Evolutionary conservation across 805 yeast genomes (phyloP), one percentile per base, ranked within the genome.

Genomic region (Starmerella floricola): DNA sequence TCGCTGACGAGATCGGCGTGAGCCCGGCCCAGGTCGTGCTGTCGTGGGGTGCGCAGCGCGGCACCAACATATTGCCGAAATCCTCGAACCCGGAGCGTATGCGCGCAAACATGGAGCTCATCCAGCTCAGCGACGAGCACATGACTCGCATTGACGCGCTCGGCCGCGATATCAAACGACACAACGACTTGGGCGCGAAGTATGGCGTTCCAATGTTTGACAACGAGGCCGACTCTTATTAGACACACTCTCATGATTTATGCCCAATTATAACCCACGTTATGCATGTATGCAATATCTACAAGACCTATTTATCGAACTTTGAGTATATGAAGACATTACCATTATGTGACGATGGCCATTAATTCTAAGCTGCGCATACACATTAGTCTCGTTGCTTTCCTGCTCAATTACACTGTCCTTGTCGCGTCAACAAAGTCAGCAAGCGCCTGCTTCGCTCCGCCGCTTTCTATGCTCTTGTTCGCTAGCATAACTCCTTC

Each of bases 401-500:
- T 23, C 10, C 26, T 8, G 10, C 26, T 32, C 16, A 30, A 12
- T 32, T 18, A 32, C 13, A 32, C n/a, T 18, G 12, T 31, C 10
- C 15, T 18, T 19, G 18, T 19, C 6, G 36, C 21, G 15, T 8
- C 30, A 3, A 42, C 40, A n/a, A 50, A 50, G 19, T 37, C 15
- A 2, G 71, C 65, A 31, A 91, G 65, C 0, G 87, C 74, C 34
- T 57, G 42, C 42, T 68, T 59, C 1, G 97, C 95, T 4, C 65
- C 54, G 0, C 96, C 95, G 1, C 73, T 65, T 6, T 56, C 55
- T 26, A 91, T 80, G 33, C 91, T 70, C 28, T 69, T 61, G 49
- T 76, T 71, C 1, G 97, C 97, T 18, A 76, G 55, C 41, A 62
- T 65, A 4, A 84, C 88, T 23, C 97, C 99, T 8, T 74, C 69